A percentile compares a stretch with the other conserved stretches of the same genome.
phyloP scores from a whole-genome alignment of 2,329 filamentous ascomycete species.

The Alternaria infectoria region DNA sequence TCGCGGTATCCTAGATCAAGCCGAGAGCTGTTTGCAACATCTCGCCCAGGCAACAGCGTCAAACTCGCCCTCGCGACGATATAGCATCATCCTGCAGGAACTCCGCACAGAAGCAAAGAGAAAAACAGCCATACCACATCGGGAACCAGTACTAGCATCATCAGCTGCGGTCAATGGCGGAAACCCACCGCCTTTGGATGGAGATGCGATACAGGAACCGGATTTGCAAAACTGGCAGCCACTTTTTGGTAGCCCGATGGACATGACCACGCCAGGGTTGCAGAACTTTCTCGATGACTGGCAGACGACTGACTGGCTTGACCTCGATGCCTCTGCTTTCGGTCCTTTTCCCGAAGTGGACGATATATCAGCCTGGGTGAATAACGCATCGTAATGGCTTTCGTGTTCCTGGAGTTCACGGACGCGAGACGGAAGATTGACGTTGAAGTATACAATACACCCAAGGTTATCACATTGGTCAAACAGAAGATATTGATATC shows the following conservation, averaged over 20 bases:
- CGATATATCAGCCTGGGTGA: slow-evolving; percentile 12
- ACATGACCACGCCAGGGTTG: slow-evolving; percentile 17
- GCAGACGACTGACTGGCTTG: slow-evolving; percentile 45
- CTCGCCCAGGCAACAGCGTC: slow-evolving; percentile 55
- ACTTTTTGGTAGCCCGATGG: slow-evolving; percentile 29
- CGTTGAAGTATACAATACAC: background rate
- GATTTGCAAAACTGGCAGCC: slow-evolving; percentile 22
- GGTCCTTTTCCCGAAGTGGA: slow-evolving; percentile 16
- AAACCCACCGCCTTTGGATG: background rate
- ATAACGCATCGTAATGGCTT: background rate
- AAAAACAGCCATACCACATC: slow-evolving; percentile 19
- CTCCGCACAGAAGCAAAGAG: slow-evolving; percentile 50
- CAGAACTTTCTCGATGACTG: slow-evolving; percentile 37
- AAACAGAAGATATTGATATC: background rate
- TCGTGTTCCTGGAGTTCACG: background rate
- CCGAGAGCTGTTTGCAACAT: slow-evolving; percentile 54
- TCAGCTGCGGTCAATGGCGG: background rate
- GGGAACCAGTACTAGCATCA: background rate
- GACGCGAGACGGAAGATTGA: background rate
- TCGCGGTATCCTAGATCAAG: slow-evolving; percentile 48
- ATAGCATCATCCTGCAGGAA: slow-evolving; percentile 58
- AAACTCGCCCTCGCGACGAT: slow-evolving; percentile 56
- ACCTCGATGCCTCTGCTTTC: slow-evolving; percentile 43
- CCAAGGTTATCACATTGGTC: background rate
- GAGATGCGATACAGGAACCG: background rate